Evolutionary conservation across 2,329 filamentous ascomycete species (phyloP), one percentile per base, ranked within the genome.

Genomic region (Pyrenophora seminiperda): DNA sequence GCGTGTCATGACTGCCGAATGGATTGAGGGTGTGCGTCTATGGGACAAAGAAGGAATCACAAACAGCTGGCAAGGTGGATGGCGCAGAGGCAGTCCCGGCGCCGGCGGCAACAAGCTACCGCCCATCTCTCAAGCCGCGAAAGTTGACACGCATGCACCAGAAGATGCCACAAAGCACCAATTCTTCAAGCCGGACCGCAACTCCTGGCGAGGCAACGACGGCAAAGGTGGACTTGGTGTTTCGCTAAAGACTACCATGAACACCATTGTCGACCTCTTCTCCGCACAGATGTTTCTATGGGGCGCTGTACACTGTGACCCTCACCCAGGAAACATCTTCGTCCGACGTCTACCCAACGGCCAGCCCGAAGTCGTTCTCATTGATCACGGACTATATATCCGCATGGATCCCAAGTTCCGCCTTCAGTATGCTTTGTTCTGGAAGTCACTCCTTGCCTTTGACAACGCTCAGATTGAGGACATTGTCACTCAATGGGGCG

Each of bases 281-380:
- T 90, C 88, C n/a, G 92, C 91, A 2, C 93, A 97, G 70, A 97
- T 97, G 82, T 99, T 97, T 79, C 87, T 96, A 58, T 97, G 91
- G 90, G 94, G 94, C 10, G 83, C 90, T 34, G 90, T 97, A 0
- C 93, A 99, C 77, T 97, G 93, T 75, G 94, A 99, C 71, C 94
- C 94, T 7, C 94, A 99, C 68, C 94, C 94, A 1, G 93, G 93
- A 20, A 99, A 99, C 75, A 94, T 97, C 72, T 96, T 99, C 76
- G 88, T 97, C 67, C 88, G 94, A 7, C 87, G 94, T 7, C 80
- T 90, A 13, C 89, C 91, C 1, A 86, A 81, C 34, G 93, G 93
- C n/a, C 82, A 85, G 34, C 82, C 93, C 1, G 91, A 99, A 76
- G 82, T 99, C 22, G 93, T 97, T 1, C 85, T 99, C 29, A 96